Evolutionary conservation across 2,329 filamentous ascomycete species (phyloP), one percentile per base, ranked within the genome.

Genomic region (Coccinonectria pachysandricola): DNA sequence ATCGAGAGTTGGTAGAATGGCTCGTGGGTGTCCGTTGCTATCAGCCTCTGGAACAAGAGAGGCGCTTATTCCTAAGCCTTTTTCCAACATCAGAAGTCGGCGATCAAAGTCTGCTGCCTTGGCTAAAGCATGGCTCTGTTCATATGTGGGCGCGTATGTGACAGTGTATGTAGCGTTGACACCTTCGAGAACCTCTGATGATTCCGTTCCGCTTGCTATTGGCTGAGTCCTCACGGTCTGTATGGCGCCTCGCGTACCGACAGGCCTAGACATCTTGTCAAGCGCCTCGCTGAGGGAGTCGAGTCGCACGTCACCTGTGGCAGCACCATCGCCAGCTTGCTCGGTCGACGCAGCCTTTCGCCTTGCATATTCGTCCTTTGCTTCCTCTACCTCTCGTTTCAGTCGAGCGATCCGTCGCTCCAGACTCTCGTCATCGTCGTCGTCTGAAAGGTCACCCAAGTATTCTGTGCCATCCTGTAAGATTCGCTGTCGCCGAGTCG

Each of bases 91-190:
- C 3, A 79, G 62, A 12, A 98, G 71, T 5, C 91, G 75, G 15
- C 73, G 69, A 49, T 96, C 88, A 45, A 98, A 95, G 36, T 91
- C 81, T 13, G 87, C 83, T 6, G 84, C 79, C 52, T 86, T 82
- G 17, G 77, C 74, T 18, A 95, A 64, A 14, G 79, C 73, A 45
- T 84, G 79, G 20, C 65, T 76, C 47, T 79, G 68, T 42, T 78
- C 71, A 39, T 75, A 82, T 25, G 56, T 67, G 22, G 62, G 77
- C 16, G 72, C 67, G 40, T 79, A 79, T 15, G 71, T 76, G 24
- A 79, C 59, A 1, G 71, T 78, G 43, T 79, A 79, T 16, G 70
- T 77, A 18, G 69, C 57, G 10, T 50, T 52, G 28, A 46, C 29
- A 26, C 39, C 32, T 21, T 21, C 15, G 4, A 36, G 36, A 21